phyloP scores from a whole-genome alignment of 345 rosid species.

The Bruguiera gymnorhiza region DNA sequence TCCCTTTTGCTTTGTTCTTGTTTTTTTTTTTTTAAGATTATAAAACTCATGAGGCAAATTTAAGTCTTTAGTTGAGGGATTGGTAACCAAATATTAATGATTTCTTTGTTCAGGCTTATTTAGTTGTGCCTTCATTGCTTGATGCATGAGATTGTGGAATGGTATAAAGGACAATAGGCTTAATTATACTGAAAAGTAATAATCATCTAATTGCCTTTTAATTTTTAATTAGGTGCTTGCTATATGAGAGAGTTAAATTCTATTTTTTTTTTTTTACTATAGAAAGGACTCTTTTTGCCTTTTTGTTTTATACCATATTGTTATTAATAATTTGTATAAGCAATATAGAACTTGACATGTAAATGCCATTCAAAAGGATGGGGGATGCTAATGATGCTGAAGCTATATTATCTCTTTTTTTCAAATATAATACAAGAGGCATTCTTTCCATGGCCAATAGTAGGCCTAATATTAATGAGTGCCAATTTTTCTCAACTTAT shows the following conservation, averaged over 20 bases:
- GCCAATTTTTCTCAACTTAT: slow-evolving; percentile 79
- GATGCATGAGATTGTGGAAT: neutral
- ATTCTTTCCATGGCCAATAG: slow-evolving; percentile 89
- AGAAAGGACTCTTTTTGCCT: too few species aligned
- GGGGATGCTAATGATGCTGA: neutral
- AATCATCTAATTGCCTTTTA: neutral
- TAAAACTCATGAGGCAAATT: too few species aligned
- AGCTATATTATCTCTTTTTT: slow-evolving; percentile 1
- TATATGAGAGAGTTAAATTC: too few species aligned
- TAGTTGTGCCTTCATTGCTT: too few species aligned
- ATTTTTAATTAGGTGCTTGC: too few species aligned
- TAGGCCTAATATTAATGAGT: slow-evolving; percentile 91
- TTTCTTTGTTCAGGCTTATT: too few species aligned
- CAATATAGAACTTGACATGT: neutral
- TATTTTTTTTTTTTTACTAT: too few species aligned
- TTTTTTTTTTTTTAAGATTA: too few species aligned
- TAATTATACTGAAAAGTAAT: too few species aligned
- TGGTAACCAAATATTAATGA: too few species aligned
- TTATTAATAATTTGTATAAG: neutral
- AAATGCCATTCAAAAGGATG: neutral
- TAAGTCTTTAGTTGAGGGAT: too few species aligned
- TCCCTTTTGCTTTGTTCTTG: too few species aligned
- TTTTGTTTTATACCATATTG: neutral
- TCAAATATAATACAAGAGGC: slow-evolving; percentile 91
- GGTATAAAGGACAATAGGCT: neutral